Percentiles rank a stretch among this genome's conserved stretches.
Conservation (phyloP, 2,329 filamentous ascomycete genomes). For the Fusarium sp. region DNA sequence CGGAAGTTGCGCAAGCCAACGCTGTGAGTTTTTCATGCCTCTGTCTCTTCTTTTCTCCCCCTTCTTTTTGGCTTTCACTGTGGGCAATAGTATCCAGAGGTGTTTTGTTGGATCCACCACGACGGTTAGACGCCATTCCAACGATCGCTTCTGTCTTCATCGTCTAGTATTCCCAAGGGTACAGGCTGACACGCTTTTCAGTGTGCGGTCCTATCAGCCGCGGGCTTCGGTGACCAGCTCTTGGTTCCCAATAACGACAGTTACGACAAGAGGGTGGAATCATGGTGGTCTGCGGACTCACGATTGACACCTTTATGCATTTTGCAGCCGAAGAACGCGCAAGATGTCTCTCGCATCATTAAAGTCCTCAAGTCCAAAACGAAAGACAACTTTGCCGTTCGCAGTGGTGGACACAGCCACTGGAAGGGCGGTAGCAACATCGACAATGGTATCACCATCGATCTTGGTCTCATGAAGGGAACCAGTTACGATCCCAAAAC, state of each 20-base stretch:
- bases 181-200: neutral
- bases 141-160: no score
- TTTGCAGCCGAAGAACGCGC: conserved; percentile 44
- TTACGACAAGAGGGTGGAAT: conserved; percentile 20
- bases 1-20: neutral
- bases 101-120: no score
- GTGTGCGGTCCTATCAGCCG: neutral
- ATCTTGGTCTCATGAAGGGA: conserved; percentile 49
- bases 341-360: conserved; percentile 47
- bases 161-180: no score
- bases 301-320: conserved; percentile 50
- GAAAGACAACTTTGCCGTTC: conserved; percentile 50
- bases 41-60: no score
- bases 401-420: conserved; percentile 54
- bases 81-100: no score
- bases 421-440: conserved; percentile 51
- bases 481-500: conserved; percentile 45
- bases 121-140: no score
- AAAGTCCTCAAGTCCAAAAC: conserved; percentile 28
- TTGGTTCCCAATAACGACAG: neutral
- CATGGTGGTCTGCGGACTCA: conserved; percentile 48
- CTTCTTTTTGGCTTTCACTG: no score
- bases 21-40: neutral
- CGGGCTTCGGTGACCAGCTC: conserved; percentile 6
- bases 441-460: conserved; percentile 49